Evolutionary conservation across 2,329 filamentous ascomycete species (phyloP).

Genomic region (Neodidymelliopsis sp.): DNA sequence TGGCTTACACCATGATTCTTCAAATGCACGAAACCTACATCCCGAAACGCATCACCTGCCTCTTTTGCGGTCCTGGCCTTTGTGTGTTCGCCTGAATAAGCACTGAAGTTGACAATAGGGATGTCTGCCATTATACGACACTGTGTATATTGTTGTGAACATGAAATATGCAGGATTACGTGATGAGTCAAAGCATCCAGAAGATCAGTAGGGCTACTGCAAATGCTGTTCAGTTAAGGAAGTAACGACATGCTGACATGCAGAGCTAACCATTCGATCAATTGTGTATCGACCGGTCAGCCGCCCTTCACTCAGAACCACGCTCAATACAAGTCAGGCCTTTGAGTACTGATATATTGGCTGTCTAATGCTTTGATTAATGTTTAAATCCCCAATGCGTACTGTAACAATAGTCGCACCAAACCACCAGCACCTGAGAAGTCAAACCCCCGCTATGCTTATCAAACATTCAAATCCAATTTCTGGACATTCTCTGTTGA

Average conservation of each 20-base stretch:
- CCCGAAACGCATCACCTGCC: conserved; percentile 50
- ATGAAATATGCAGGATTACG: too few species aligned
- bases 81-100: conserved; percentile 28
- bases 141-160: too few species aligned
- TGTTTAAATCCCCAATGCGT: not conserved
- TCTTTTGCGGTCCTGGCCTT: conserved; percentile 34
- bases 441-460: conserved; percentile 11
- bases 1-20: conserved; percentile 48
- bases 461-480: not conserved
- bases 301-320: too few species aligned
- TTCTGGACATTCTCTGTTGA: not conserved
- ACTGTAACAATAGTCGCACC: not conserved
- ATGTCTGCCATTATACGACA: conserved; percentile 26
- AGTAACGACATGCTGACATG: conserved; percentile 3
- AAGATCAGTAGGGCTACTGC: too few species aligned
- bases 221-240: not conserved
- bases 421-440: not conserved
- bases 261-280: too few species aligned
- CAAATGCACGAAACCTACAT: conserved; percentile 54
- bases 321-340: too few species aligned
- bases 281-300: too few species aligned
- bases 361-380: not conserved
- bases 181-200: not conserved
- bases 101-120: conserved; percentile 41
- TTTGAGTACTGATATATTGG: too few species aligned